phyloP scores from a whole-genome alignment of 2,329 filamentous ascomycete species.

The Fusarium redolens region DNA sequence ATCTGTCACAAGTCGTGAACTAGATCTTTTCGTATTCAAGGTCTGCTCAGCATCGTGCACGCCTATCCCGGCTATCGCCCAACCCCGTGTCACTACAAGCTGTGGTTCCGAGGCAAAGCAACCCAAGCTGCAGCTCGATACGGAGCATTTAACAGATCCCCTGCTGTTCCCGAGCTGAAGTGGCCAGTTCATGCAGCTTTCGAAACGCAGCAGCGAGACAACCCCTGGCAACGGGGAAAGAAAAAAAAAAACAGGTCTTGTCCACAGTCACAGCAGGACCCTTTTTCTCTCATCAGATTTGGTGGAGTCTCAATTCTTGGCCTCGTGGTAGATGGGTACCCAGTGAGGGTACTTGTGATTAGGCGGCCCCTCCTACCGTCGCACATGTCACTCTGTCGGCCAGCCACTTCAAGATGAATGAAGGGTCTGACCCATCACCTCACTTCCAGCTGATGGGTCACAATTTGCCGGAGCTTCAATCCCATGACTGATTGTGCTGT shows the following conservation, averaged over 20 bases:
- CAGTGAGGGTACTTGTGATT: conserved; percentile 10
- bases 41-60: neutral
- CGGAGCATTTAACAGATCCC: neutral
- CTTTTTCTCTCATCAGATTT: conserved; percentile 12
- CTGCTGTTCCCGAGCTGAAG: conserved; percentile 21
- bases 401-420: conserved; percentile 28
- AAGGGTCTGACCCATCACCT: conserved; percentile 29
- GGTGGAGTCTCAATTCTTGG: conserved; percentile 21
- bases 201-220: conserved; percentile 15
- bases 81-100: conserved; percentile 4
- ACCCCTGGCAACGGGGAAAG: conserved; percentile 4
- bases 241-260: conserved; percentile 14
- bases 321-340: conserved; percentile 28
- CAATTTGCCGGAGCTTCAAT: conserved; percentile 15
- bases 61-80: neutral
- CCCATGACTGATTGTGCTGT: conserved; percentile 16
- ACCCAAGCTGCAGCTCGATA: conserved; percentile 21
- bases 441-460: conserved; percentile 29
- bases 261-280: conserved; percentile 11
- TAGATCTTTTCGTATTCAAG: conserved; percentile 2
- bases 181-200: conserved; percentile 41
- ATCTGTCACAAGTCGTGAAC: conserved; percentile 4
- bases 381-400: conserved; percentile 20
- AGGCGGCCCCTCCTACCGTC: conserved; percentile 11
- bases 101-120: conserved; percentile 13